Base-by-base conservation (phyloP, 1,284 basidiomycete species). In the Heimioporus retisporus region DNA sequence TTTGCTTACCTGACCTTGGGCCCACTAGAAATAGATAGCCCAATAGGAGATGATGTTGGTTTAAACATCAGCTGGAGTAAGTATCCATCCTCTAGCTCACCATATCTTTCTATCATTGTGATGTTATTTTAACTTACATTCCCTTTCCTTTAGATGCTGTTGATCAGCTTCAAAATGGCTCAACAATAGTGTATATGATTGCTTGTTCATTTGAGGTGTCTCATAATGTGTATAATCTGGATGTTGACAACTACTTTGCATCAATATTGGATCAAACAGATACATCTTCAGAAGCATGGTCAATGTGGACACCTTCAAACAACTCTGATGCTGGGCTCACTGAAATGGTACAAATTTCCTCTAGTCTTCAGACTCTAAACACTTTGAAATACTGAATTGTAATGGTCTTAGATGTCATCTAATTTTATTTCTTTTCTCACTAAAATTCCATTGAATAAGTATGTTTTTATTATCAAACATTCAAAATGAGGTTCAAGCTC, bases 201-300 rank as follows among this genome's bases (percentile, higher is more conserved):
- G 59, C 59, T 43, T 60, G 59, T 40, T 53, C 59, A 16, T 8
- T 60, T n/a, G 50, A 28, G 23, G 50, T 28, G 16, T 60, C 35
- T 14, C 51, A 60, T 21, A 25, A 60, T n/a, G 23, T 23, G 2
- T 53, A 51, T 50, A 43, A 53, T 19, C 11, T 60, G n/a, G 50
- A 60, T 14, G 28, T 43, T 18, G 23, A 60, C 18, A 50, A 40
- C n/a, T 15, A 15, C 23, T 40, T 28, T 11, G 40, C 16, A 19
- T 23, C 50, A 16, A 60, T 23, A 11, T 2, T 28, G 10, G 50
- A 25, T 18, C 50, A 43, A 19, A 48, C 19, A 53, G 50, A 43
- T 19, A 13, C 6, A 19, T 14, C 40, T 6, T 21, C 59, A 14
- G 35, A 43, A 14, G 23, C 18, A 42, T 60, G 59, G 59, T 53